Conservation (phyloP, 208 protist species). For the Lotmaria passim region DNA sequence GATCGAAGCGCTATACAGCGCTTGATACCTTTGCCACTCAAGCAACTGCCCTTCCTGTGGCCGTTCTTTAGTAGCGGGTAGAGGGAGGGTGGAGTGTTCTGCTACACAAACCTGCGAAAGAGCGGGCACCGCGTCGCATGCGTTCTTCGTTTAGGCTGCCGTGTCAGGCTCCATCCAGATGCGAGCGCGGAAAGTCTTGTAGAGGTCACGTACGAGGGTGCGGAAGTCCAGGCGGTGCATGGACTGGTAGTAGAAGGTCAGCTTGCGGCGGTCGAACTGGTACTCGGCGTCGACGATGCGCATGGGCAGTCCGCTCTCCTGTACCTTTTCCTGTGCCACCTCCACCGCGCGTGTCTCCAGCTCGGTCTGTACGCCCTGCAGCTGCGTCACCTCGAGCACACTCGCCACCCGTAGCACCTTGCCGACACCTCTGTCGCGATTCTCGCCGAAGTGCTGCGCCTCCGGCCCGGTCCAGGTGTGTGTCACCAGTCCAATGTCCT, state of each 20-base stretch:
- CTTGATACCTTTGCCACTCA: no score
- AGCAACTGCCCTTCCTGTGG: neutral
- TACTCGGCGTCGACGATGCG: constrained; percentile 93
- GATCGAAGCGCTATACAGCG: no score
- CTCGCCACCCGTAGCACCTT: constrained; percentile 83
- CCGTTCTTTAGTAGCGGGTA: no score
- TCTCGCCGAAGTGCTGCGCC: constrained; percentile 30
- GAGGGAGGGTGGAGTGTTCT: no score
- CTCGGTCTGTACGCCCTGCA: constrained; percentile 89
- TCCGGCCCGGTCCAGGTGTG: constrained; percentile 58
- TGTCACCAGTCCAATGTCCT: constrained; percentile 91
- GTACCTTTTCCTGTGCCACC: constrained; percentile 86
- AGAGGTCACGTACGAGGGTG: constrained; percentile 87
- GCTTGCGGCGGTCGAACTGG: constrained; percentile 92
- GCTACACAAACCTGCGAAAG: no score
- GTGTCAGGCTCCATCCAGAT: constrained; percentile 93
- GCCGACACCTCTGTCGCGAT: constrained; percentile 61
- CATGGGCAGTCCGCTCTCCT: constrained; percentile 86
- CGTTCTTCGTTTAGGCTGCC: constrained; percentile 4
- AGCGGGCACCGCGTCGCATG: neutral
- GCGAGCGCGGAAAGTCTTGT: constrained; percentile 90
- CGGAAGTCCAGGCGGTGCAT: constrained; percentile 90
- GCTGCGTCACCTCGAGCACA: constrained; percentile 80
- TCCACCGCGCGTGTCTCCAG: constrained; percentile 85
- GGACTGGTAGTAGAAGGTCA: constrained; percentile 92